Conservation (phyloP, 139 green algal genomes). For the Yamagishiella unicocca region DNA sequence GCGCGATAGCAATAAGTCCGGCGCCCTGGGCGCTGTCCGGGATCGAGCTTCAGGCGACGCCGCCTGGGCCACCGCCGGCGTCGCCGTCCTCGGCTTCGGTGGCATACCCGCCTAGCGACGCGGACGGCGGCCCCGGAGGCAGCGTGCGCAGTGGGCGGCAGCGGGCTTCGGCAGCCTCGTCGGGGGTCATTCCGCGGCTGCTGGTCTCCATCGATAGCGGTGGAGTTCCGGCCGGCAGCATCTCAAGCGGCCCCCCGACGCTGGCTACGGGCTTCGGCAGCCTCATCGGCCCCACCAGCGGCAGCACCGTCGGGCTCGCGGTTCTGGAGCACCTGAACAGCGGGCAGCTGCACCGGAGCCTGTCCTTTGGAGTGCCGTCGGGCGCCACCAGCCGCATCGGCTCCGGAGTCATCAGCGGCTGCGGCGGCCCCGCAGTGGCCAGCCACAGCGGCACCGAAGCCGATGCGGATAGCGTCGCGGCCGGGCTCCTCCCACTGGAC, state of each 20-base stretch:
- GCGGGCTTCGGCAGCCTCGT: no score
- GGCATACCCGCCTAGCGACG: neutral
- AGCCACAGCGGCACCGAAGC: no score
- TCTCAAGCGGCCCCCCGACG: neutral
- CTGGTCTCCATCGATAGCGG: no score
- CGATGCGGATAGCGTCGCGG: no score
- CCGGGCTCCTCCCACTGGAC: no score
- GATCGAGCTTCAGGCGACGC: no score
- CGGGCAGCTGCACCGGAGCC: neutral
- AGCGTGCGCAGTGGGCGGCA: no score
- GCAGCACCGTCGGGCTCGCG: neutral
- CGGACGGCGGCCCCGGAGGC: no score
- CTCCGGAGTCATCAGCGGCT: neutral
- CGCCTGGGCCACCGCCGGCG: neutral
- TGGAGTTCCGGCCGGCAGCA: neutral
- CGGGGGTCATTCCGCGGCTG: no score
- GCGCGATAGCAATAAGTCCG: no score
- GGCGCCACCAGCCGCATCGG: neutral
- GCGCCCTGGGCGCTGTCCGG: no score
- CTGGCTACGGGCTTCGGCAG: slow-evolving; percentile 2
- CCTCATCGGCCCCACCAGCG: neutral
- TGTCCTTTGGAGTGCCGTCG: slow-evolving; percentile 16
- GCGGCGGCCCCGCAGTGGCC: no score
- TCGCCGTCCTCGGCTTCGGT: neutral
- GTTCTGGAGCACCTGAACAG: neutral